Base-by-base conservation (phyloP, 257 asterid species). In the Echium plantagineum region DNA sequence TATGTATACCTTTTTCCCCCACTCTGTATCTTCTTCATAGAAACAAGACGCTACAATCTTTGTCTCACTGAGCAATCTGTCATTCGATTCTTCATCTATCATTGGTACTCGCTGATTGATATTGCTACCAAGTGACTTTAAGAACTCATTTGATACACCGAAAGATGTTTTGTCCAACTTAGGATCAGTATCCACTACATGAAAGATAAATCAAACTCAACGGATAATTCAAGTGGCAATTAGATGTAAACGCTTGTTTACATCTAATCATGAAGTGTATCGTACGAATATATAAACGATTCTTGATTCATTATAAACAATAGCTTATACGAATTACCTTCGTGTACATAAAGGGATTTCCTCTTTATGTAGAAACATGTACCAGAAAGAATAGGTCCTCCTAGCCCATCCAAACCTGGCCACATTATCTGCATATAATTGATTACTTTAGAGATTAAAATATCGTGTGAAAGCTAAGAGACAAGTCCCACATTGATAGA, bases 361-460 rank as follows among this genome's bases (percentile, higher is more conserved):
- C 89, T 75, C 63, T 63, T 82, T 57, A 85, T 72, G 73, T 72
- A 78, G 55, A 82, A 77, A 68, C 85, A 71, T 63, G 85, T 80
- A 17, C 87, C 94, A 10, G 73, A 55, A 24, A 82, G 52, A 18
- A 65, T 18, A 18, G 89, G 81, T 55, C 87, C 94, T 63, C 26
- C 26, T 55, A 80, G 70, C 51, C 89, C 94, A 69, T 85, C 38
- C 38, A 60, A 48, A 35, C 94, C 89, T 54, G 55, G 63, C 66
- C 83, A 68, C 68, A 19, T 64, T 20, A 78, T 62, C 94, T 83
- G 78, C 52, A 73, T 42, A 9, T 62, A 20, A 21, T 20, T 47
- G 66, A 35, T 17, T 59, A n/a, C 32, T 24, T 24, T 28, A 28
- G 32, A 28, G 0, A n/a, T n/a, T n/a, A n/a, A n/a, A 28, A 28